Percentiles rank a stretch among this genome's conserved stretches.
phyloP scores from a whole-genome alignment of 225 moss, liverwort and hornwort species.

The Sphagnum tenellum region DNA sequence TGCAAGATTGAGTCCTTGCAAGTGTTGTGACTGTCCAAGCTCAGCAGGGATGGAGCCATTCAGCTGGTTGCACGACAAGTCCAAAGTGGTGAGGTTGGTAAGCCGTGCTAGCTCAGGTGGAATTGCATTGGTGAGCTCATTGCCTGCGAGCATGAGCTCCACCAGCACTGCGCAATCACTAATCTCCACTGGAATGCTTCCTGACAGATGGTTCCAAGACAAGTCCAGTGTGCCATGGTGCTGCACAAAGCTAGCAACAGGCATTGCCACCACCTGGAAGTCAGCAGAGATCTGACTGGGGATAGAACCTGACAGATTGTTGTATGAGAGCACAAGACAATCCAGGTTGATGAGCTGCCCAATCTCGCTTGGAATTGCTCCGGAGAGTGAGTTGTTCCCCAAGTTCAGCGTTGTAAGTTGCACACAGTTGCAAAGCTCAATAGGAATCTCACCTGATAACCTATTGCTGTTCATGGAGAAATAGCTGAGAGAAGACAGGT shows the following conservation, averaged over 20 bases:
- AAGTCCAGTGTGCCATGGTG: constrained; percentile 53
- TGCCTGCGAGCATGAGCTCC: constrained; percentile 31
- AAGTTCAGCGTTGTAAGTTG: constrained; percentile 62
- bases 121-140: constrained; percentile 32
- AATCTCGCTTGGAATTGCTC: constrained; percentile 47
- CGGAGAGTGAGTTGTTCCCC: constrained; percentile 51
- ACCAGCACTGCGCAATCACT: constrained; percentile 21
- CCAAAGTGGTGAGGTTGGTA: constrained; percentile 28
- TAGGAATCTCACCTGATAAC: constrained; percentile 51
- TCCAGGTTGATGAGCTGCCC: constrained; percentile 69
- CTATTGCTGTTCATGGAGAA: constrained; percentile 58
- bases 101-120: constrained; percentile 25
- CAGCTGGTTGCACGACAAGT: constrained; percentile 30
- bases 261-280: constrained; percentile 61
- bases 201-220: constrained; percentile 3
- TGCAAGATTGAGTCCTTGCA: constrained; percentile 29
- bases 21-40: constrained; percentile 24
- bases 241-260: constrained; percentile 59
- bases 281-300: constrained; percentile 14
- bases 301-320: background rate
- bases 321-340: constrained; percentile 42
- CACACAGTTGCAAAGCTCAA: constrained; percentile 53
- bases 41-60: constrained; percentile 34
- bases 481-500: constrained; percentile 31
- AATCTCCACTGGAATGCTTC: constrained; percentile 35